These are phyloP conservation scores for Emergomyces pasteurianus DNA, from an alignment of 2,329 filamentous ascomycete genomes.

Conservation along the genomic window DNA sequence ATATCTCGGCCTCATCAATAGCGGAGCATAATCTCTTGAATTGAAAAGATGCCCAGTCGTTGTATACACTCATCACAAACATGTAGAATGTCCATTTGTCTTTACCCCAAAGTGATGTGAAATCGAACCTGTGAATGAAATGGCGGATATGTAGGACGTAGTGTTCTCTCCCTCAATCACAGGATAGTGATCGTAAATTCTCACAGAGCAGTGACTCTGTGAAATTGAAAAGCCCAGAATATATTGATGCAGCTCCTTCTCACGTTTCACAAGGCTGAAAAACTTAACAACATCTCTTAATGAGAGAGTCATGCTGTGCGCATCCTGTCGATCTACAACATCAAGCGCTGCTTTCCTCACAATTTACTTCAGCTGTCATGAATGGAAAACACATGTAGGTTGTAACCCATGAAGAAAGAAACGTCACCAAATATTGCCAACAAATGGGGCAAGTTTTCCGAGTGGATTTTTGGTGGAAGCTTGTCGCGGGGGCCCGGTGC, in stretches of 20 bases:
- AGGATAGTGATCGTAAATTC: neutral
- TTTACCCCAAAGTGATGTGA: too few relatives aligned
- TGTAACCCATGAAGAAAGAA: neutral
- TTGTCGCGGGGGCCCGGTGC: conserved; percentile 21
- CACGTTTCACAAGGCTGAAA: conserved; percentile 18
- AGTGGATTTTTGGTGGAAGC: conserved; percentile 24
- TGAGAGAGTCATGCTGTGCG: conserved; percentile 20
- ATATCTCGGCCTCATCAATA: neutral
- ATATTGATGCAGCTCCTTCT: neutral
- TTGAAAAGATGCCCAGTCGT: neutral
- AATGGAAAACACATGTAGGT: conserved; percentile 15
- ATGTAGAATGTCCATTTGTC: neutral
- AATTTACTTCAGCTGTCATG: conserved; percentile 16
- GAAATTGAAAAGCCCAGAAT: neutral
- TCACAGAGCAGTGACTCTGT: neutral
- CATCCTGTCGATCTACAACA: conserved; percentile 19
- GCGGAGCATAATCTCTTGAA: neutral
- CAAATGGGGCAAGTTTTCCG: conserved; percentile 26
- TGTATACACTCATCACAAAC: neutral
- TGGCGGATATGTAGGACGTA: too few relatives aligned
- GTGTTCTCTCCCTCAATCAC: neutral
- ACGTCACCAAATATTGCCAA: conserved; percentile 7
- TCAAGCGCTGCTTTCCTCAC: conserved; percentile 14
- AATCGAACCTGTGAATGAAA: too few relatives aligned
- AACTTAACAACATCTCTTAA: conserved; percentile 17